Base-by-base conservation (phyloP, 78 protist genomes). In the Tieghemostelium lacteum region DNA sequence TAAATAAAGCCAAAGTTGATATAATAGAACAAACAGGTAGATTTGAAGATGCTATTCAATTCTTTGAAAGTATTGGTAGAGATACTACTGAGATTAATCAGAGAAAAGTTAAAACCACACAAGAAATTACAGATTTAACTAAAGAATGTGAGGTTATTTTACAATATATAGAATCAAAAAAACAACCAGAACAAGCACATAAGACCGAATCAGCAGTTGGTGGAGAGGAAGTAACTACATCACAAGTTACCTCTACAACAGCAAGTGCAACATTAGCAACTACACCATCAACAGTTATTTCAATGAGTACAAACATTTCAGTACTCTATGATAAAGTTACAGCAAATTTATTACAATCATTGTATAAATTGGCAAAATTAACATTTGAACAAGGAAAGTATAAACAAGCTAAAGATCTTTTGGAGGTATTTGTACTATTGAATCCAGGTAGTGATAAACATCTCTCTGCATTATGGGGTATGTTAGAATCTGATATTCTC, bases 391-490 rank as follows among this genome's bases (percentile, higher is more conserved):
- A 61, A 17, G 92, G 95, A 40, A 62, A 71, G 42, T 83, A 75
- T 66, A 63, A 63, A n/a, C 39, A 33, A 22, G 66, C 91, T 28
- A 83, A 74, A 69, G 91, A 86, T 8, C 63, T 72, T 45, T 33
- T 86, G 39, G 87, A 70, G 22, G 42, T 75, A n/a, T 86, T 45
- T 34, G n/a, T 58, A 28, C 50, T 39, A 75, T 34, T 91, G 7
- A 52, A 85, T 33, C 88, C 87, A 73, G 29, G 31, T 17, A 42
- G 42, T 45, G 92, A 75, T 20, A 78, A 83, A 70, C 7, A 29
- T 16, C 17, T 88, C 33, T 45, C 87, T 29, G 97, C 97, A 2
- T 65, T 92, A 36, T 97, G 98, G 98, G 98, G 98, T 72, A 92
- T 95, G 55, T 71, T 95, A n/a, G 98, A 96, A 36, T n/a, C 94